Percentiles rank a stretch among this genome's conserved stretches.
These are phyloP conservation scores for Oxytropis ochrocephala DNA, from an alignment of 306 rosid species.

Conservation along the genomic window DNA sequence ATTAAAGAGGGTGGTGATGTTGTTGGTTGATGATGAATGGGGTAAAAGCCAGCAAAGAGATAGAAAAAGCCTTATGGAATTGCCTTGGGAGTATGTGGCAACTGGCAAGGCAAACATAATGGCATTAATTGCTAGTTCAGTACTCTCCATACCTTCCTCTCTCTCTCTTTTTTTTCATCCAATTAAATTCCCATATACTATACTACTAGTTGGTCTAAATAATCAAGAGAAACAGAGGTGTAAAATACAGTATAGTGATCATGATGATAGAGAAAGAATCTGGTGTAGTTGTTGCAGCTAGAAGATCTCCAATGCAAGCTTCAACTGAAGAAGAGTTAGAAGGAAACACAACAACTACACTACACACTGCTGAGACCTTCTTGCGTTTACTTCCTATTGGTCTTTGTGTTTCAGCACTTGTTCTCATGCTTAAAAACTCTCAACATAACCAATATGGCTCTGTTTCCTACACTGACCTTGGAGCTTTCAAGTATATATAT, in stretches of 20 bases:
- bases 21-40: background rate
- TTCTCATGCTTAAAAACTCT: conserved; percentile 77
- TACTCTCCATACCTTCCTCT: conserved; percentile 10
- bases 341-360: conserved; percentile 10
- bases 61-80: background rate
- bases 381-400: conserved; percentile 67
- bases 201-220: background rate
- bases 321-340: background rate
- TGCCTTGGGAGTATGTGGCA: conserved; percentile 20
- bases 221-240: too few species aligned
- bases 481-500: conserved; percentile 59
- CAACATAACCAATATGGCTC: conserved; percentile 62
- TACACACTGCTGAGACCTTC: conserved; percentile 62
- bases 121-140: conserved; percentile 23
- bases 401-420: conserved; percentile 72
- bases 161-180: background rate
- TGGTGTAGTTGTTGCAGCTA: background rate
- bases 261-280: conserved; percentile 17
- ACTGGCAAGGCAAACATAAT: too few species aligned
- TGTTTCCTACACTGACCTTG: conserved; percentile 59
- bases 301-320: conserved; percentile 26
- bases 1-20: background rate
- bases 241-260: too few species aligned
- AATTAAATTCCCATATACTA: conserved; percentile 2
- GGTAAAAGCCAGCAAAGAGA: background rate